Evolutionary conservation across 1,139 yeast genomes (phyloP).

Genomic region (Pichia sp.): DNA sequence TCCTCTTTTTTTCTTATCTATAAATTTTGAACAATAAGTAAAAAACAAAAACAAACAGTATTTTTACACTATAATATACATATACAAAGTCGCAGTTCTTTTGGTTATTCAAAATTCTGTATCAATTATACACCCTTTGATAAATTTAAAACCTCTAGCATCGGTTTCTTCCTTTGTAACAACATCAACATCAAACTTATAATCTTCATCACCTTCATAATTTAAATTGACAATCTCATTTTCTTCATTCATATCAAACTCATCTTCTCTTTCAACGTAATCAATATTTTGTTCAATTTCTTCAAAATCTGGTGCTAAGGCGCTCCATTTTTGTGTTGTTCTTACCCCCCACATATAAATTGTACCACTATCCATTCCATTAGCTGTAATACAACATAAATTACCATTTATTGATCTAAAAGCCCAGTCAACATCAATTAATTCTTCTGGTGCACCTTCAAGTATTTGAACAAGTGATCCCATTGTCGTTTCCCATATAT

Average conservation of each 20-base stretch:
- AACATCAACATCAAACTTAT: conserved; percentile 46
- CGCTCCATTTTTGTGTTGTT: conserved; percentile 93
- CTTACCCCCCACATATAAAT: conserved; percentile 78
- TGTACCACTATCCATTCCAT: conserved; percentile 80
- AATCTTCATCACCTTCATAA: conserved; percentile 52
- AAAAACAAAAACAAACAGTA: background rate
- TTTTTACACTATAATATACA: background rate
- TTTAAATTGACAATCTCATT: conserved; percentile 56
- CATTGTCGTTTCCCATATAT: conserved; percentile 86
- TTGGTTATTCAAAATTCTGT: conserved; percentile 13
- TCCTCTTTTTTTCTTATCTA: too few relatives aligned
- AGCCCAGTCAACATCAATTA: conserved; percentile 84
- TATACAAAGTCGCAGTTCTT: background rate
- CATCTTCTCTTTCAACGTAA: conserved; percentile 85
- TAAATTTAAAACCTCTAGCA: conserved; percentile 57
- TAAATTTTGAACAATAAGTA: background rate
- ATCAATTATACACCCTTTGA: conserved; percentile 34
- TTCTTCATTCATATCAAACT: conserved; percentile 70
- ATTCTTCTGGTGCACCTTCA: conserved; percentile 87
- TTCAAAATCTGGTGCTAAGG: conserved; percentile 92
- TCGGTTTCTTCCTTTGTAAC: conserved; percentile 52
- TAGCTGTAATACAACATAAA: conserved; percentile 68
- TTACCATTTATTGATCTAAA: conserved; percentile 35
- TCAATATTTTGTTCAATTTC: conserved; percentile 90
- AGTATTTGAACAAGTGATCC: conserved; percentile 83